Percentiles rank a stretch among this genome's conserved stretches.
These are phyloP conservation scores for Apiospora marii DNA, from an alignment of 2,329 filamentous ascomycete genomes.

Conservation along the genomic window DNA sequence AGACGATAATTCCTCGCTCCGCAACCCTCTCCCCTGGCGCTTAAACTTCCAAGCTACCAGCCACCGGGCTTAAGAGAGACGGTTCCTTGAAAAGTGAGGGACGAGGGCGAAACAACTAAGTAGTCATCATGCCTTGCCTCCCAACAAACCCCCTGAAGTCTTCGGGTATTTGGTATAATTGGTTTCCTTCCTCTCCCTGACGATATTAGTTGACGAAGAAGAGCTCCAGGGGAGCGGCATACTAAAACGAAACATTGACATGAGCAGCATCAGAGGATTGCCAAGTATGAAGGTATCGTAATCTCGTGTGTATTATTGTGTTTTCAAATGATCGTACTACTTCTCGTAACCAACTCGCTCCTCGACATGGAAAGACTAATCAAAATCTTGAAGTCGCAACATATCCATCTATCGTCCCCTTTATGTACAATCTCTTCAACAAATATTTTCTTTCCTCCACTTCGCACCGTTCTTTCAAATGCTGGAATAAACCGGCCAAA, in stretches of 20 bases:
- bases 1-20: not conserved
- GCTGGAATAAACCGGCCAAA: not conserved
- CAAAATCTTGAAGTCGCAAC: not conserved
- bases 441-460: not conserved
- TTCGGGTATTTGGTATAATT: too few relatives aligned
- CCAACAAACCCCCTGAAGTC: too few relatives aligned
- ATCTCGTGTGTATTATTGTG: not conserved
- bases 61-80: not conserved
- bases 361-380: not conserved
- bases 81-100: not conserved
- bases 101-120: not conserved
- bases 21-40: not conserved
- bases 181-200: too few relatives aligned
- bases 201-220: too few relatives aligned
- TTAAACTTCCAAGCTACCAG: not conserved
- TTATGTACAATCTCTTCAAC: not conserved
- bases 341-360: not conserved
- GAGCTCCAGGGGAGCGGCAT: too few relatives aligned
- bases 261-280: not conserved
- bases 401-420: constrained; percentile 7
- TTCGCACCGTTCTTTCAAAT: not conserved
- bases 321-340: not conserved
- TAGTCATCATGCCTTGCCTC: too few relatives aligned
- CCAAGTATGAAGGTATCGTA: not conserved
- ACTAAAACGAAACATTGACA: too few relatives aligned